Base-by-base conservation (phyloP, 1,284 basidiomycete genomes). In the Ceratobasidium sp. region DNA sequence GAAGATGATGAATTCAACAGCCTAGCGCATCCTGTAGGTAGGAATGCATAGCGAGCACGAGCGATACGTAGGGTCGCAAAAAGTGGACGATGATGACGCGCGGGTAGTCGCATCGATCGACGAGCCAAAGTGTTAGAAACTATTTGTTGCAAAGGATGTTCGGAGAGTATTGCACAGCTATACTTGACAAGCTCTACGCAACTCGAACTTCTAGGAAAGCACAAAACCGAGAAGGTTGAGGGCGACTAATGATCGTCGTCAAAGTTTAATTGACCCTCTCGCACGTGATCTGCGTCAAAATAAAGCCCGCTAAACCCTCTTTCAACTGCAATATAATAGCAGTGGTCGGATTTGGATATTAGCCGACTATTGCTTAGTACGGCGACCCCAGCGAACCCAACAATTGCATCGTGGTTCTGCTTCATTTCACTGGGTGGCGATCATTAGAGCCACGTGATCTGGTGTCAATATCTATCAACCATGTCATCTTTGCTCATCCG, bases 41-140 rank as follows among this genome's bases (percentile, higher is more conserved):
- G 39, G 5, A 46, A 14, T 6, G 21, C 12, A 61, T 34, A 39
- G 16, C 57, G 61, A 14, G 71, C 71, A 23, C 57, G 43, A 59
- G 67, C 41, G 26, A 71, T 60, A n/a, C 67, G 55, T 34, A 71
- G 43, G 8, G 45, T 59, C 43, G 67, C 30, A 46, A 39, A 18
- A 21, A 71, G 30, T 26, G 67, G 67, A 36, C 53, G 67, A 23
- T 59, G 45, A 50, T 59, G 45, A 50, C 26, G 28, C 41, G 45
- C 8, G 23, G 36, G 45, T 18, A 28, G n/a, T 21, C 26, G 55
- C 67, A 71, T 59, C 26, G 46, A 52, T 60, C 58, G 9, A 34
- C 14, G 28, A 18, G 21, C 23, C 12, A 16, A 55, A 34, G 6
- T 6, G 53, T 34, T 21, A 6, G n/a, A n/a, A 36, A 6, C 30